Evolutionary conservation across 192 early-diverging fungal species (phyloP).

Genomic region (Fimicolochytrium jonesii): DNA sequence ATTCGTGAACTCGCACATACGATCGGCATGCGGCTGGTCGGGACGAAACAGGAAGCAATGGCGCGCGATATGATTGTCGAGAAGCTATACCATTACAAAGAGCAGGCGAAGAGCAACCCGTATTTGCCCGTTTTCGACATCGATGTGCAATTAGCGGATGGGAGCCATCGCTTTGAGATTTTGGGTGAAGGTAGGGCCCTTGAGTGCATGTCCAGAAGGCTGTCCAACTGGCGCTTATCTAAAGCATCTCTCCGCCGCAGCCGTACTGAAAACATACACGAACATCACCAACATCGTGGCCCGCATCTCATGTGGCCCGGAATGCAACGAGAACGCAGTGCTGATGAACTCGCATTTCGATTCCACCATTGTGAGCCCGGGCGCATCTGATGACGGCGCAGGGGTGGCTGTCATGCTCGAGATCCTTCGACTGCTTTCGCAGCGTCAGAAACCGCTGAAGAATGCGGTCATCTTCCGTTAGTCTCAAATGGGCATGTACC

Average conservation of each 20-base stretch:
- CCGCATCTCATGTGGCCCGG: slow-evolving; percentile 61
- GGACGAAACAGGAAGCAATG: slow-evolving; percentile 46
- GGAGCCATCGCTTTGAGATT: slow-evolving; percentile 68
- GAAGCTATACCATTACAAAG: slow-evolving; percentile 27
- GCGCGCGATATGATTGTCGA: slow-evolving; percentile 41
- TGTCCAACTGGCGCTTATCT: too few species aligned
- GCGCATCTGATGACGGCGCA: slow-evolving; percentile 60
- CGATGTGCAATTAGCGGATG: slow-evolving; percentile 55
- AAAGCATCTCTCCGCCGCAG: not conserved
- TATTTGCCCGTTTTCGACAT: slow-evolving; percentile 36
- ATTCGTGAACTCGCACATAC: slow-evolving; percentile 44
- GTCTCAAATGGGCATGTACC: not conserved
- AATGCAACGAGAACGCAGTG: slow-evolving; percentile 60
- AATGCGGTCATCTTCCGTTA: slow-evolving; percentile 33
- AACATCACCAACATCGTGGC: slow-evolving; percentile 73
- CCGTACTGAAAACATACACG: slow-evolving; percentile 58
- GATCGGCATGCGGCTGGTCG: slow-evolving; percentile 59
- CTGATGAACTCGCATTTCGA: slow-evolving; percentile 72
- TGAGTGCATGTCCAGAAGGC: not conserved
- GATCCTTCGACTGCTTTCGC: slow-evolving; percentile 30
- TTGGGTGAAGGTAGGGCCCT: slow-evolving; percentile 57
- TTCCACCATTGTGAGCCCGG: slow-evolving; percentile 50
- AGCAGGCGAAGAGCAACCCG: slow-evolving; percentile 8
- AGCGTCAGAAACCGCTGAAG: slow-evolving; percentile 16
- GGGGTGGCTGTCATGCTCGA: slow-evolving; percentile 73